These are phyloP conservation scores for Heliosperma pusillum DNA, from an alignment of 148 eudicot genomes.

Conservation along the genomic window DNA sequence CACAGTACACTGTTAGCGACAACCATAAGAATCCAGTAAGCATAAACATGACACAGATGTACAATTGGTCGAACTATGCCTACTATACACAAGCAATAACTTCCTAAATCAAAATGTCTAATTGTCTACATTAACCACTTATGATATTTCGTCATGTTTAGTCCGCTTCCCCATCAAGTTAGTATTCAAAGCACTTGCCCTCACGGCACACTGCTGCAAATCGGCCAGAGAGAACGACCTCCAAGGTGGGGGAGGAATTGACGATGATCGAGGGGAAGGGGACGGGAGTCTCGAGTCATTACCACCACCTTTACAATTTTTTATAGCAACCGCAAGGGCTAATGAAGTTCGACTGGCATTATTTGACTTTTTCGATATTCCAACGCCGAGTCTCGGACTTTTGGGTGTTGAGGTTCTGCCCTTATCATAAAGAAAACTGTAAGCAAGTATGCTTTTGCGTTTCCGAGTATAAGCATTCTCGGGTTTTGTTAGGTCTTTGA, in stretches of 20 bases:
- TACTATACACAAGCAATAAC: conserved; percentile 4
- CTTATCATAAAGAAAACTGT: conserved; percentile 33
- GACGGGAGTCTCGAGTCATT: conserved; percentile 9
- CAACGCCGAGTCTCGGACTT: conserved; percentile 37
- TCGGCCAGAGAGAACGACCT: conserved; percentile 6
- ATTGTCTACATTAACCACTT: not conserved
- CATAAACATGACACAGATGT: not conserved
- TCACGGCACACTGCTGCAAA: conserved; percentile 3
- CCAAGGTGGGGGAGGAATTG: not conserved
- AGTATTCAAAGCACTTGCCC: not conserved
- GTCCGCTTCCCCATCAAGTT: conserved; percentile 9
- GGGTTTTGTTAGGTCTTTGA: conserved; percentile 56
- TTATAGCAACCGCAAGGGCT: conserved; percentile 48
- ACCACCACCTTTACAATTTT: conserved; percentile 13
- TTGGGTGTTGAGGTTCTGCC: conserved; percentile 22
- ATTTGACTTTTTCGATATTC: conserved; percentile 43
- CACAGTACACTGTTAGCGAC: not conserved
- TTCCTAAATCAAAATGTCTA: not conserved
- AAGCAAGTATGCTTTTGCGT: conserved; percentile 54
- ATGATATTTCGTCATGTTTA: not conserved
- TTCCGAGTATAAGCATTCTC: conserved; percentile 57
- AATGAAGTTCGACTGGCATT: conserved; percentile 32
- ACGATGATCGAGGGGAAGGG: conserved; percentile 4
- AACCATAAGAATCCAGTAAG: not conserved
- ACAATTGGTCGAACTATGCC: not conserved